Evolutionary conservation across 129 eudicot genomes (phyloP).

Genomic region (Artemisia tridentata): DNA sequence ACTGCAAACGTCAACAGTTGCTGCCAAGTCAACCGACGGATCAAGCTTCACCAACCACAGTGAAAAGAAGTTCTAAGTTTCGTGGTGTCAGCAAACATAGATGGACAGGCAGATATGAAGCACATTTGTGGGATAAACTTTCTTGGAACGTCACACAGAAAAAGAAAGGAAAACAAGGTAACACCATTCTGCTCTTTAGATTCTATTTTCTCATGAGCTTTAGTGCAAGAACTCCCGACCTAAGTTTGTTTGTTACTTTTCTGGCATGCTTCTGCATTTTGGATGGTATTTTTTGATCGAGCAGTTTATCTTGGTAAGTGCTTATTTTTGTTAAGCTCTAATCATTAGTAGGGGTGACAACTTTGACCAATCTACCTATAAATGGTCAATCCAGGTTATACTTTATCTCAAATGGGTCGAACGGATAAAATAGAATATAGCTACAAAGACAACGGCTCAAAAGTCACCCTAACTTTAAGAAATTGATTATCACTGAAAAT

Average conservation of each 20-base stretch:
- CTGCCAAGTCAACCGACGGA: constrained; percentile 33
- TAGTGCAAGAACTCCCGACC: background rate
- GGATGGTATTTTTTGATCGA: constrained; percentile 30
- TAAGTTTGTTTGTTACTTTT: constrained; percentile 29
- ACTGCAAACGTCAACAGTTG: constrained; percentile 34
- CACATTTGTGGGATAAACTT: constrained; percentile 84
- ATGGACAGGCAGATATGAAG: constrained; percentile 78
- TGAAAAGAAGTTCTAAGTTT: constrained; percentile 81
- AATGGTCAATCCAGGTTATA: background rate
- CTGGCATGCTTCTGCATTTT: constrained; percentile 13
- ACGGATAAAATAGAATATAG: background rate
- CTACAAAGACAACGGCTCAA: background rate
- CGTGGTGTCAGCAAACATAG: constrained; percentile 79
- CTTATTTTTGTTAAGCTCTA: background rate
- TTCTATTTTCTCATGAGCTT: background rate
- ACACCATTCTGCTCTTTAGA: background rate
- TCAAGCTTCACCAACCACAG: constrained; percentile 52
- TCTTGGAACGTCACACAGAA: constrained; percentile 87
- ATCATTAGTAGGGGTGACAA: background rate
- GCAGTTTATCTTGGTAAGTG: constrained; percentile 90
- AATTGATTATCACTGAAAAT: too few species aligned
- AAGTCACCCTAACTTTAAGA: background rate
- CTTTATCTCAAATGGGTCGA: background rate
- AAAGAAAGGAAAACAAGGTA: constrained; percentile 91
- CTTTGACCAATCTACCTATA: background rate